phyloP scores from a whole-genome alignment of 2,329 filamentous ascomycete genomes.

The Colletotrichum tropicale region DNA sequence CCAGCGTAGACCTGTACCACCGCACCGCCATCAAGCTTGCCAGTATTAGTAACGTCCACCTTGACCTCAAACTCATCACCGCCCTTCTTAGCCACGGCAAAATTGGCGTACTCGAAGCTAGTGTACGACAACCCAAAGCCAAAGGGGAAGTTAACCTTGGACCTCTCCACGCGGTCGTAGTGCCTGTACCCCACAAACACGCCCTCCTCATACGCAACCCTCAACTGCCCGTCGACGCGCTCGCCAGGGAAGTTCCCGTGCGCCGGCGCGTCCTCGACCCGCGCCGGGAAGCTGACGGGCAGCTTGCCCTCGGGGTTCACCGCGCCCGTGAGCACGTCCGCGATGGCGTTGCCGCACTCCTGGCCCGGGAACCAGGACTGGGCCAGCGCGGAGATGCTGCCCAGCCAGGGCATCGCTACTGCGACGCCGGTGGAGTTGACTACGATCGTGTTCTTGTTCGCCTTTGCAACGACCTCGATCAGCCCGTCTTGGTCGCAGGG shows the following conservation, averaged over 20 bases:
- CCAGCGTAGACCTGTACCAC: conserved; percentile 62
- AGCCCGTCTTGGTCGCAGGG: conserved; percentile 69
- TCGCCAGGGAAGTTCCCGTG: conserved; percentile 66
- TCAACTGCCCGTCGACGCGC: conserved; percentile 45
- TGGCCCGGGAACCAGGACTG: conserved; percentile 75
- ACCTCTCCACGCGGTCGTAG: conserved; percentile 64
- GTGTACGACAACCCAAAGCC: conserved; percentile 71
- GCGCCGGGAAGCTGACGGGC: conserved; percentile 65
- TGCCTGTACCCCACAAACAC: conserved; percentile 73
- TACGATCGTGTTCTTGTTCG: conserved; percentile 67
- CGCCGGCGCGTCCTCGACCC: conserved; percentile 66
- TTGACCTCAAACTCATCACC: conserved; percentile 48
- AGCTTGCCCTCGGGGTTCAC: conserved; percentile 70
- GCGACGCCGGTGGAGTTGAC: conserved; percentile 70
- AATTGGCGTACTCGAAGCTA: conserved; percentile 59
- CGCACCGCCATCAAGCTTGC: conserved; percentile 50
- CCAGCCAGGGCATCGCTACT: conserved; percentile 62
- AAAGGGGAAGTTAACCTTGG: conserved; percentile 68
- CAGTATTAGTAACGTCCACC: conserved; percentile 63
- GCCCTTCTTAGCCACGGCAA: conserved; percentile 34
- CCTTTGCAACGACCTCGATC: conserved; percentile 59
- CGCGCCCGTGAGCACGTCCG: conserved; percentile 68
- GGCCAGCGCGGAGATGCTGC: conserved; percentile 61
- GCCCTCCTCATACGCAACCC: conserved; percentile 71
- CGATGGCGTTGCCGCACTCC: conserved; percentile 71